These are phyloP conservation scores for Neospora caninum DNA, from an alignment of 169 alveolate genomes.

Conservation along the genomic window DNA sequence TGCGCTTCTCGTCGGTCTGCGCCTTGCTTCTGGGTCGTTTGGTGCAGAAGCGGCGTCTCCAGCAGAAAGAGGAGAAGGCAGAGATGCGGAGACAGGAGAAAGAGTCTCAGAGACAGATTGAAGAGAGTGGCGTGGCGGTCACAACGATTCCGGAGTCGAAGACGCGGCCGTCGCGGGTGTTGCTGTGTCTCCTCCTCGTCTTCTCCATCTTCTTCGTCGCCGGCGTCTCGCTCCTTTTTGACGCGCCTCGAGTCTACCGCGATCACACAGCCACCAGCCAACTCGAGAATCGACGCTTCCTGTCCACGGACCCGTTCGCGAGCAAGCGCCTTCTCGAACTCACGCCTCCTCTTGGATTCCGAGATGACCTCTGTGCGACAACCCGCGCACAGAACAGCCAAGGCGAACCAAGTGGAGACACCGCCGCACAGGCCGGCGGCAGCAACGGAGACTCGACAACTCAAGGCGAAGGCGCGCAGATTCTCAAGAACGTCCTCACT, in stretches of 20 bases:
- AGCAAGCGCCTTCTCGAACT: background rate
- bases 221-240: background rate
- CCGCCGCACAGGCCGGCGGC: no score
- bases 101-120: background rate
- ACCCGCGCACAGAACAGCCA: background rate
- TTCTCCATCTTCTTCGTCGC: background rate
- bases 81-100: background rate
- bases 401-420: no score
- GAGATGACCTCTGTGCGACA: background rate
- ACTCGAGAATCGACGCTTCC: background rate
- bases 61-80: background rate
- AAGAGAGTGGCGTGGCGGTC: background rate
- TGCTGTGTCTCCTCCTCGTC: background rate
- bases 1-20: background rate
- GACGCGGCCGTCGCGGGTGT: background rate
- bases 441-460: no score
- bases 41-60: background rate
- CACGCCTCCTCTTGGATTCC: slow-evolving; percentile 5
- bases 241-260: background rate
- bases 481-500: background rate
- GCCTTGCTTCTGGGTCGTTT: background rate
- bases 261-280: background rate
- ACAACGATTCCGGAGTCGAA: background rate
- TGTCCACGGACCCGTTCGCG: slow-evolving; percentile 13
- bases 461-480: background rate